These are phyloP conservation scores for Eucalyptus pauciflora DNA, from an alignment of 345 rosid species.

Conservation along the genomic window DNA sequence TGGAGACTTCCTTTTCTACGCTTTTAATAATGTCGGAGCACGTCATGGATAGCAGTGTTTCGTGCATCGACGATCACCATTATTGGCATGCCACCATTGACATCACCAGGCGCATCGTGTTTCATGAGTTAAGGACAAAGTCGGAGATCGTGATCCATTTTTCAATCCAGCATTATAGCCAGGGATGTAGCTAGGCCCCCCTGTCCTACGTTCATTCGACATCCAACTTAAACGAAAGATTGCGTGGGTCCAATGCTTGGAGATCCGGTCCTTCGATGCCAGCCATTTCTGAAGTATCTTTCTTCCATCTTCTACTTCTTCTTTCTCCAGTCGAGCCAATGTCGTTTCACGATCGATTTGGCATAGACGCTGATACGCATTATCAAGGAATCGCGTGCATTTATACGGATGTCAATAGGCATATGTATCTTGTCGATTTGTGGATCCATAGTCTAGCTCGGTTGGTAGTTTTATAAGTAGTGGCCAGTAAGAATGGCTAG, in stretches of 20 bases:
- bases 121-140: not conserved
- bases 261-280: not conserved
- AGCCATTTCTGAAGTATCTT: not conserved
- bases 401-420: not conserved
- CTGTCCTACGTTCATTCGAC: not conserved
- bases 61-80: not conserved
- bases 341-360: not conserved
- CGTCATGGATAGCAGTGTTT: not conserved
- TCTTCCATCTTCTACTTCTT: not conserved
- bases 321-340: not conserved
- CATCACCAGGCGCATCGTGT: not conserved
- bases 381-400: not conserved
- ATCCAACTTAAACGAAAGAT: not conserved
- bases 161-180: not conserved
- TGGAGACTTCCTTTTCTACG: not conserved
- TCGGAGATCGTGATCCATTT: not conserved
- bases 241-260: not conserved
- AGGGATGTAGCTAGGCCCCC: not conserved
- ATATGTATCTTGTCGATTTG: not conserved
- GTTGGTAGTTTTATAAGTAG: not conserved
- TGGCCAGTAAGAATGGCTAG: not conserved
- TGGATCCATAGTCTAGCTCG: not conserved
- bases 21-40: not conserved
- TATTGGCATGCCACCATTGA: not conserved
- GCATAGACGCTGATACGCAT: not conserved